Base-by-base conservation (phyloP, 2,329 filamentous ascomycete genomes). In the Xylariaceae sp. region DNA sequence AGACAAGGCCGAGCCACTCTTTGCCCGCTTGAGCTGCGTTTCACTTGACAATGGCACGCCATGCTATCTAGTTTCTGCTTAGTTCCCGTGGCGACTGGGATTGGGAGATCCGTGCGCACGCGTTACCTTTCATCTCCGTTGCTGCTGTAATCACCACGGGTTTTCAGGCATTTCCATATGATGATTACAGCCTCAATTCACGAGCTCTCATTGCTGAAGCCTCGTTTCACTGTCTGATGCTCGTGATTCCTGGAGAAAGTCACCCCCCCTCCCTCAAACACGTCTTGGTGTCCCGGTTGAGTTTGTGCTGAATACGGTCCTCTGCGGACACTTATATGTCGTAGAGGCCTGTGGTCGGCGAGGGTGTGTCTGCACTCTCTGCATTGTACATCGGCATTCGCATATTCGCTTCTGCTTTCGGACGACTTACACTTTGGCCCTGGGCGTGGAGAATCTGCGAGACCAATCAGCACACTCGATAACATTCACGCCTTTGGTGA, bases 401-500 rank as follows among this genome's bases (percentile, higher is more conserved):
- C 47, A 50, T 26, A 44, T 52, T 58, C 50, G 34, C n/a, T 44
- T 51, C 42, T 27, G 47, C 31, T 46, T 26, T 34, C 50, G 44
- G 53, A 42, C 49, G 52, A 52, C 56, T 53, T 53, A 54, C 48
- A 47, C 31, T 48, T 60, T 52, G 58, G 52, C 52, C 35, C 51
- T 39, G 50, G 50, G 45, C 50, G 55, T 59, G 52, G 57, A 41
- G 55, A 59, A 45, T 54, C 49, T 50, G 51, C 51, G 49, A 60
- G 35, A 44, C 34, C 53, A 51, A 49, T 50, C 50, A 30, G 46
- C 49, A 55, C 27, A 48, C 47, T 51, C 44, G 47, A 55, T 56
- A 47, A 19, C 53, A 55, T 47, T 59, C 32, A 46, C 29, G 19
- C 43, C 43, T 11, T 42, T 57, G 50, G 51, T 64, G 59, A 64